These are phyloP conservation scores for Arthrinium phaeospermum DNA, from an alignment of 2,329 filamentous ascomycete genomes.

Conservation along the genomic window DNA sequence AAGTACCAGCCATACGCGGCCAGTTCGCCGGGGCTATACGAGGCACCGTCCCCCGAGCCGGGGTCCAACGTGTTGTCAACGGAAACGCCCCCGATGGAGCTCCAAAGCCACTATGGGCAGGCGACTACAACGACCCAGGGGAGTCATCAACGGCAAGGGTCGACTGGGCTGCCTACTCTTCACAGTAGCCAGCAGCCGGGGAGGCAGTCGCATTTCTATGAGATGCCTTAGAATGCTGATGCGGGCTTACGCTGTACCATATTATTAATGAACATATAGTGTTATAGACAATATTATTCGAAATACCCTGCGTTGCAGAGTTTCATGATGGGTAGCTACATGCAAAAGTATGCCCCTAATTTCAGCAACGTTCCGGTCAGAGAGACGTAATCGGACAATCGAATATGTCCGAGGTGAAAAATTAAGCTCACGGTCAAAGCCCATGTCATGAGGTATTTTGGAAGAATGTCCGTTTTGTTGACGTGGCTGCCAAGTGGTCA, in stretches of 20 bases:
- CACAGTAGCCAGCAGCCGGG: not conserved
- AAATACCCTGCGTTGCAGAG: no score
- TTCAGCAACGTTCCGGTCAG: no score
- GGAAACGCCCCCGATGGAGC: not conserved
- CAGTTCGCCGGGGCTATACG: not conserved
- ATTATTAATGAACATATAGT: not conserved
- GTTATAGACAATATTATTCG: not conserved
- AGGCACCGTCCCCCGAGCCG: not conserved
- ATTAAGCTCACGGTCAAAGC: no score
- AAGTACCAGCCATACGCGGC: slow-evolving; percentile 1
- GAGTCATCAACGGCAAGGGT: not conserved
- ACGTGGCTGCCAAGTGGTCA: no score
- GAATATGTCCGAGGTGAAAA: no score
- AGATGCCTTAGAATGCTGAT: not conserved
- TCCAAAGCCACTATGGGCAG: not conserved
- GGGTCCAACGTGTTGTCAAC: no score
- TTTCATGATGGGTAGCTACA: no score
- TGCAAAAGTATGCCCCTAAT: no score
- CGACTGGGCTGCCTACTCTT: not conserved
- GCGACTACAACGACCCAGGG: not conserved
- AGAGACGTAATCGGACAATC: no score
- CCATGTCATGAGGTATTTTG: no score
- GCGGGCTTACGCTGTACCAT: not conserved
- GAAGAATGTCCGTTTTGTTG: no score
- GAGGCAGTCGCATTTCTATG: not conserved